These are phyloP conservation scores for Paratinospora sagittata DNA, from an alignment of 164 flowering plant genomes.

Conservation along the genomic window DNA sequence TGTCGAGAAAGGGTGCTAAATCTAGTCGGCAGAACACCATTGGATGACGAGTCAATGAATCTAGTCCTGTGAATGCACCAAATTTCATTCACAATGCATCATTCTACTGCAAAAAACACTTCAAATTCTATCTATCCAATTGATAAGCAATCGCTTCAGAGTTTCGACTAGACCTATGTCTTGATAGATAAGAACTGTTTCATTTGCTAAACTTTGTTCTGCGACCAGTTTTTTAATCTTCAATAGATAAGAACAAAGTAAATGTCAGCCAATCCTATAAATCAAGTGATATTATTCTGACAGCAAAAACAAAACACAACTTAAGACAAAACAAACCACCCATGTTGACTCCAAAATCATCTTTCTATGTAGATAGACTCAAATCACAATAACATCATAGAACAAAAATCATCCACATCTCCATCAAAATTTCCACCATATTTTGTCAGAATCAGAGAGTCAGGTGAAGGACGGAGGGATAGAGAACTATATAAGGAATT, in stretches of 20 bases:
- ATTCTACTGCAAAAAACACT: background rate
- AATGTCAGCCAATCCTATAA: background rate
- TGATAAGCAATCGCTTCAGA: background rate
- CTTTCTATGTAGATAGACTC: background rate
- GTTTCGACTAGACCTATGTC: background rate
- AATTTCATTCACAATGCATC: background rate
- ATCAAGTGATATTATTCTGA: background rate
- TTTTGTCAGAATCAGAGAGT: constrained; percentile 3
- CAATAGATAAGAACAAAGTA: background rate
- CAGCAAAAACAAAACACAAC: background rate
- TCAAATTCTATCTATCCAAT: background rate
- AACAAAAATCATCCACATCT: background rate
- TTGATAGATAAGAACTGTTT: background rate
- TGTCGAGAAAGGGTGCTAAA: no score
- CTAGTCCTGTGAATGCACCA: background rate
- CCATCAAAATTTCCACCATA: constrained; percentile 9
- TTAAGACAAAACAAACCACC: constrained; percentile 2
- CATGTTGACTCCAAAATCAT: constrained; percentile 3
- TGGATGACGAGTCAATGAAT: background rate
- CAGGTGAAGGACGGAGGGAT: background rate
- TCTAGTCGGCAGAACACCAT: no score
- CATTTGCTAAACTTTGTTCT: background rate
- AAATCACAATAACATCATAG: constrained; percentile 9
- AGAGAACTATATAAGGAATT: constrained; percentile 8
- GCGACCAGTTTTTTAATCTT: background rate